These are phyloP conservation scores for Fusarium euwallaceae DNA, from an alignment of 2,329 filamentous ascomycete genomes.

Conservation along the genomic window DNA sequence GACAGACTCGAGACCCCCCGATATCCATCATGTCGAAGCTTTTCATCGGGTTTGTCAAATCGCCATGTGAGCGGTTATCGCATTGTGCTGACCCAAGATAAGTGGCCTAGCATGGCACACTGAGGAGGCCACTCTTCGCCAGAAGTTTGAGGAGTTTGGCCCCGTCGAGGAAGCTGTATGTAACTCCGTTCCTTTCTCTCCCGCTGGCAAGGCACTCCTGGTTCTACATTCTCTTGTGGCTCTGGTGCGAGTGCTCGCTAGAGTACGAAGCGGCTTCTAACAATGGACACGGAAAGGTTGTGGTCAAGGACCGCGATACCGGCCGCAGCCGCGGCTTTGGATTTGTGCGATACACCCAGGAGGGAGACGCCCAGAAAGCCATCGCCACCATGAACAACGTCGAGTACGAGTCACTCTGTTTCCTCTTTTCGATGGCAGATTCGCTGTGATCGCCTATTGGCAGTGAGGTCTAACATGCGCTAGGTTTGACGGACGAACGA, in stretches of 20 bases:
- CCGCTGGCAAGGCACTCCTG: slow-evolving; percentile 33
- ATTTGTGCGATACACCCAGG: slow-evolving; percentile 89
- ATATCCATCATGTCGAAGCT: slow-evolving; percentile 83
- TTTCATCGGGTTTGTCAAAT: slow-evolving; percentile 62
- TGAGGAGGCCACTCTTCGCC: slow-evolving; percentile 85
- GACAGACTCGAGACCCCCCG: slow-evolving; percentile 27
- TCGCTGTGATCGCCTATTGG: slow-evolving; percentile 7
- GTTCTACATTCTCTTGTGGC: slow-evolving; percentile 35
- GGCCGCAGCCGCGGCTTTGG: slow-evolving; percentile 97
- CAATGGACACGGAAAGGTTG: slow-evolving; percentile 71
- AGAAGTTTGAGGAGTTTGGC: slow-evolving; percentile 94
- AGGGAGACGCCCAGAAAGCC: slow-evolving; percentile 81
- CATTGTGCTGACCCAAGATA: slow-evolving; percentile 55
- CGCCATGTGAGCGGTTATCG: background rate
- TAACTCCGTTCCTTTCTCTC: slow-evolving; percentile 50
- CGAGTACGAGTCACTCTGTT: slow-evolving; percentile 73
- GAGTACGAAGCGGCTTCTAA: slow-evolving; percentile 37
- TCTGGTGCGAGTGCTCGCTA: slow-evolving; percentile 34
- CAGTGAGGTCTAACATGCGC: slow-evolving; percentile 24
- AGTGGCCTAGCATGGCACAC: slow-evolving; percentile 98
- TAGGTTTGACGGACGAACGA: slow-evolving; percentile 55
- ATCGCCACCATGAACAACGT: slow-evolving; percentile 87
- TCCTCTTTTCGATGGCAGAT: slow-evolving; percentile 33
- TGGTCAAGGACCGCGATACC: slow-evolving; percentile 97
- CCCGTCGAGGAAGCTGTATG: slow-evolving; percentile 94